phyloP scores from a whole-genome alignment of 2,329 filamentous ascomycete genomes.

The Zymoseptoria tritici region DNA sequence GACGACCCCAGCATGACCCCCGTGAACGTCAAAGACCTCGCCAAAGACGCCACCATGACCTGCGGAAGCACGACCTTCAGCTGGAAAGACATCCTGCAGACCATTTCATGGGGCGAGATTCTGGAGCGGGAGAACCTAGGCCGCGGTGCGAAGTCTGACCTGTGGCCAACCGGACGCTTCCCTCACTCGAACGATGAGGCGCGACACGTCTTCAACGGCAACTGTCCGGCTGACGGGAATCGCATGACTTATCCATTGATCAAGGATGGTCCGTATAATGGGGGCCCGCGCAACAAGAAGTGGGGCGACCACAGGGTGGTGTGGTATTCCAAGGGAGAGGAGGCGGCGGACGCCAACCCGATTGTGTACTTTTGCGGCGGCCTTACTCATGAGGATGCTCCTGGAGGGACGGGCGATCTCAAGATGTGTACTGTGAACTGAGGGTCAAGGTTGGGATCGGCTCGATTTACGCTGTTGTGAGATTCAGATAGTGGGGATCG shows the following conservation, averaged over 20 bases:
- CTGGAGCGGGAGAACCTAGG: not conserved
- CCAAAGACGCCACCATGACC: not conserved
- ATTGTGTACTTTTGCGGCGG: not conserved
- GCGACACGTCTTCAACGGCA: not conserved
- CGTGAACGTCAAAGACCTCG: not conserved
- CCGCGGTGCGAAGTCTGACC: not conserved
- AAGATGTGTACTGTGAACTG: no score
- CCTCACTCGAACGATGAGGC: not conserved
- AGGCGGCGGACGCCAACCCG: not conserved
- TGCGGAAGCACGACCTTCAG: not conserved
- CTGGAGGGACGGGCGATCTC: no score
- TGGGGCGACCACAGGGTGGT: not conserved
- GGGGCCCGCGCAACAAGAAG: not conserved
- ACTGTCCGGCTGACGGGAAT: not conserved
- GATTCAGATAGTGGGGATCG: no score
- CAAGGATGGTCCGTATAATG: not conserved
- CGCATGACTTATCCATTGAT: not conserved
- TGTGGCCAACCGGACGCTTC: not conserved
- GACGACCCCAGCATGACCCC: not conserved
- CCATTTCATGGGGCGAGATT: not conserved
- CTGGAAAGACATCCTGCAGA: not conserved
- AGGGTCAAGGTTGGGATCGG: no score
- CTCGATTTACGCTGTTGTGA: no score
- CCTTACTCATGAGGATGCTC: not conserved
- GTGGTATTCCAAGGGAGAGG: not conserved